These are phyloP conservation scores for Clonostachys rosea DNA, from an alignment of 2,329 filamentous ascomycete species.

Conservation along the genomic window DNA sequence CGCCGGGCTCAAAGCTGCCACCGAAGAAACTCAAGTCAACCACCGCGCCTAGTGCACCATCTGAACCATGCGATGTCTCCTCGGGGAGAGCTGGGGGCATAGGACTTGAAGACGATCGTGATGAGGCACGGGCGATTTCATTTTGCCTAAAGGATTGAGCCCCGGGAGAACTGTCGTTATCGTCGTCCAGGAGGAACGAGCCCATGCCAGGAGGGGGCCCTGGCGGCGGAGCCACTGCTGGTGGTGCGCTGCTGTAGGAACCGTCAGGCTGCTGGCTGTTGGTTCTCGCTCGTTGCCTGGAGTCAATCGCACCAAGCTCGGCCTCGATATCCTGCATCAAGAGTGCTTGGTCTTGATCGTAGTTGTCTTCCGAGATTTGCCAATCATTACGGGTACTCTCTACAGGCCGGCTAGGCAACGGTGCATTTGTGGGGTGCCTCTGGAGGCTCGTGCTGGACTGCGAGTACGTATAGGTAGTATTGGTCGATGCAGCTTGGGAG, in stretches of 20 bases:
- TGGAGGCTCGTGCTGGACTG: conserved; percentile 41
- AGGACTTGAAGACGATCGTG: no score
- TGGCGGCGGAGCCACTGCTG: no score
- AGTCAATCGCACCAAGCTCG: conserved; percentile 34
- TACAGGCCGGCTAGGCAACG: conserved; percentile 49
- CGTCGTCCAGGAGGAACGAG: no score
- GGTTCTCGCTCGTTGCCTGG: conserved; percentile 11
- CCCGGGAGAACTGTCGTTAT: no score
- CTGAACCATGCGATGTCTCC: no score
- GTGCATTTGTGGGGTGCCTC: conserved; percentile 55
- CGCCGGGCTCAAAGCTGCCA: conserved; percentile 58
- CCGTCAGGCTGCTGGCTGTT: no score
- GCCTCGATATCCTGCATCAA: conserved; percentile 56
- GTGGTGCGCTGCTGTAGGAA: no score
- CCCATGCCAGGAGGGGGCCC: no score
- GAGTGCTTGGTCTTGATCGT: conserved; percentile 43
- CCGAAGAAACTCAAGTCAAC: conserved; percentile 74
- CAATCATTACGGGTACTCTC: conserved; percentile 33
- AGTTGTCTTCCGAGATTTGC: conserved; percentile 19
- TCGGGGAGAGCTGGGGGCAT: no score
- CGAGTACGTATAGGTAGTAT: conserved; percentile 34
- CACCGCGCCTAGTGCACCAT: conserved; percentile 6
- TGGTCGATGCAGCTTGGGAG: conserved; percentile 42
- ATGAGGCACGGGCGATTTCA: no score
- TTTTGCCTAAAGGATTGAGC: no score